phyloP scores from a whole-genome alignment of 1,139 yeast species.

The Suhomyces terraborum region DNA sequence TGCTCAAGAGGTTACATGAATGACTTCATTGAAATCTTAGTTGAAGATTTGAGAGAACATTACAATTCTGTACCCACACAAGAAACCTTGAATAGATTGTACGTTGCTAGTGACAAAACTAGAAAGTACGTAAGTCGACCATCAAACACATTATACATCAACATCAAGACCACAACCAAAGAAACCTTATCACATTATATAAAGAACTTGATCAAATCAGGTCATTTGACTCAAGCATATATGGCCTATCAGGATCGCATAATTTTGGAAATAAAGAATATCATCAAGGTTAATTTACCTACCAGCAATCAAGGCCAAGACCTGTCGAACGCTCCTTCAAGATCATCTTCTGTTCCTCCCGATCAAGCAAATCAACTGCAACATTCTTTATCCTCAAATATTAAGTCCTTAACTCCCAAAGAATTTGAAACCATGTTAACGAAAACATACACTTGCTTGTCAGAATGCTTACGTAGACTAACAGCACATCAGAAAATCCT shows the following conservation, averaged over 20 bases:
- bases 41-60: constrained; percentile 63
- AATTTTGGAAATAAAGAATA: constrained; percentile 67
- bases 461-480: constrained; percentile 73
- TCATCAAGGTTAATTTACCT: constrained; percentile 70
- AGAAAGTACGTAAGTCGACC: constrained; percentile 23
- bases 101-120: constrained; percentile 28
- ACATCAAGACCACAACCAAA: constrained; percentile 39
- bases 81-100: constrained; percentile 58
- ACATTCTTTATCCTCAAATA: constrained; percentile 48
- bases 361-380: constrained; percentile 12
- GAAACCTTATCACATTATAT: constrained; percentile 47
- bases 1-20: constrained; percentile 71
- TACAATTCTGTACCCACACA: constrained; percentile 48
- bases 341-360: constrained; percentile 36
- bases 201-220: constrained; percentile 61
- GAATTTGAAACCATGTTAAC: constrained; percentile 76
- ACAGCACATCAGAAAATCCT: constrained; percentile 78
- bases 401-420: constrained; percentile 64
- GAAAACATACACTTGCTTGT: constrained; percentile 60
- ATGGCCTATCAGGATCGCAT: constrained; percentile 67
- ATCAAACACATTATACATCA: constrained; percentile 33
- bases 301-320: constrained; percentile 12
- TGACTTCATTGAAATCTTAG: constrained; percentile 54
- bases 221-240: constrained; percentile 65
- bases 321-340: constrained; percentile 32